These are phyloP conservation scores for Pinus albicaulis DNA, from an alignment of 75 land plant species.

Conservation along the genomic window DNA sequence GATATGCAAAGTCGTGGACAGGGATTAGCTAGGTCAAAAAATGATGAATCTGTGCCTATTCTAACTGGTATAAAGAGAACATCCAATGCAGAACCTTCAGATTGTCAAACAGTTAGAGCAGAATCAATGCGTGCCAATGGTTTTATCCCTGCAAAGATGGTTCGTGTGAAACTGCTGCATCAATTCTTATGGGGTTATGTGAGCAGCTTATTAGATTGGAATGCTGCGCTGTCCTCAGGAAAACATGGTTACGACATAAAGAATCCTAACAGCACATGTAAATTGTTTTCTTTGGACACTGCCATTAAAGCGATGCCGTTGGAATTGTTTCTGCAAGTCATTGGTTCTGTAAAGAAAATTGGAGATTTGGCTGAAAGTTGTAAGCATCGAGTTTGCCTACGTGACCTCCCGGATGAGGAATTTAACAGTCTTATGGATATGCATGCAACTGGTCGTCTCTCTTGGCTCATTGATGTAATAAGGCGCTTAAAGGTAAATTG, in stretches of 20 bases:
- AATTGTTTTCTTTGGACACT: slow-evolving; percentile 52
- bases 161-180: slow-evolving; percentile 88
- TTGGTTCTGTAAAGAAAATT: slow-evolving; percentile 60
- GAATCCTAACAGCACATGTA: slow-evolving; percentile 35
- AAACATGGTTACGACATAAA: slow-evolving; percentile 24
- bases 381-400: slow-evolving; percentile 57
- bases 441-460: slow-evolving; percentile 70
- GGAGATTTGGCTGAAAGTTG: slow-evolving; percentile 64
- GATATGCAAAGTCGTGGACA: slow-evolving; percentile 73
- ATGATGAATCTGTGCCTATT: slow-evolving; percentile 38
- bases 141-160: slow-evolving; percentile 85
- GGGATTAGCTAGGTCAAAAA: slow-evolving; percentile 23
- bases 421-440: slow-evolving; percentile 52
- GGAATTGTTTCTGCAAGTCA: slow-evolving; percentile 88
- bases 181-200: slow-evolving; percentile 74
- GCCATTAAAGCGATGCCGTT: slow-evolving; percentile 86
- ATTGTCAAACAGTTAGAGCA: slow-evolving; percentile 19
- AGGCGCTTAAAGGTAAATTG: slow-evolving; percentile 71
- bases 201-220: slow-evolving; percentile 41
- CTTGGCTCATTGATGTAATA: slow-evolving; percentile 75
- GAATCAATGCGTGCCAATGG: slow-evolving; percentile 83
- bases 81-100: slow-evolving; percentile 14
- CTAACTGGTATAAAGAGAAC: slow-evolving; percentile 50
- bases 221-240: slow-evolving; percentile 26
- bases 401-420: slow-evolving; percentile 69